Evolutionary conservation across 306 rosid species (phyloP).

Genomic region (Herpetospermum pedunculosum): DNA sequence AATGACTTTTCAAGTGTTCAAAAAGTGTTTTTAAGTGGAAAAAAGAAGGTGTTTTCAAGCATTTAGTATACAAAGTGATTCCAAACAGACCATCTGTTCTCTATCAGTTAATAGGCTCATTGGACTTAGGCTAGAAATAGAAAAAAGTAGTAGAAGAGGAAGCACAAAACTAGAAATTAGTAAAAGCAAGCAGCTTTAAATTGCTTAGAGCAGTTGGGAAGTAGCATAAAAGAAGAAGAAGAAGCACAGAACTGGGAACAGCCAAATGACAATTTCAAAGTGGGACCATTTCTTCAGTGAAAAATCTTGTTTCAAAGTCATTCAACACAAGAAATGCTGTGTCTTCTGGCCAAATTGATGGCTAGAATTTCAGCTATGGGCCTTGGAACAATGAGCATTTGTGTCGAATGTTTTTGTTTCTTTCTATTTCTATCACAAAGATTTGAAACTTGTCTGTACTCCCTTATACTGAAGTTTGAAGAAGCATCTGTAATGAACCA

Average conservation of each 20-base stretch:
- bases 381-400: not conserved
- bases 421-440: not conserved
- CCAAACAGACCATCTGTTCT: too few relatives aligned
- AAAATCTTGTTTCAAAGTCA: not conserved
- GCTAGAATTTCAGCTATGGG: not conserved
- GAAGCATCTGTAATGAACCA: not conserved
- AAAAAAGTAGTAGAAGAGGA: not conserved
- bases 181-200: not conserved
- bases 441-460: not conserved
- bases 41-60: too few relatives aligned
- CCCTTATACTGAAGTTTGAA: not conserved
- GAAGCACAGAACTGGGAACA: not conserved
- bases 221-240: not conserved
- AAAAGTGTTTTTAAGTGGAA: too few relatives aligned
- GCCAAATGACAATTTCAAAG: not conserved
- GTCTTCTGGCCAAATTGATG: not conserved
- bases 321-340: not conserved
- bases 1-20: too few relatives aligned
- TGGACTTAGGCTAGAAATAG: not conserved
- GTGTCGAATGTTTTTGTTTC: conserved; percentile 3
- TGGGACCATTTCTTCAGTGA: not conserved
- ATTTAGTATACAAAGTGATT: too few relatives aligned
- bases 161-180: not conserved
- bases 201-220: not conserved
- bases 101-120: not conserved